Evolutionary conservation across 1,139 yeast genomes (phyloP), one percentile per base, ranked within the genome.

Genomic region (Yamadazyma songkhlaensis): DNA sequence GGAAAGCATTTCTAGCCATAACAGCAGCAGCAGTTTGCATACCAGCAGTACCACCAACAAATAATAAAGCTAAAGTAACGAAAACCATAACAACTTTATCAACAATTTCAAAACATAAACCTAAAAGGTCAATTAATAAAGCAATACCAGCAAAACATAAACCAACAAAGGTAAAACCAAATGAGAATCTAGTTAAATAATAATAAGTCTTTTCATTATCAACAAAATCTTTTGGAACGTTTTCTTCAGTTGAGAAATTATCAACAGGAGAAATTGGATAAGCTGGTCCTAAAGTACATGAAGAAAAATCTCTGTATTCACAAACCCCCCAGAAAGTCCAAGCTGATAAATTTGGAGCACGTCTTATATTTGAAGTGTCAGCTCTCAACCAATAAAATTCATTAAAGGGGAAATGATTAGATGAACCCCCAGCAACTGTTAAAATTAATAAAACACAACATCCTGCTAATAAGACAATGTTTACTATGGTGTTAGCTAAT

Each of bases 301-400:
- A 75, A 36, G 71, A 63, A 45, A 64, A 63, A 51, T 62, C 54
- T 17, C 52, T 41, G 34, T 64, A 62, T 39, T 73, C 71, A 60
- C 89, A 82, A 33, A 82, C 74, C 49, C 92, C 92, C 94, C 94
- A 84, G 67, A 79, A 84, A 2, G 90, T 81, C 92, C 92, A 84
- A 47, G 86, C 79, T 13, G 87, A 65, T 41, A 50, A 50, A 24
- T 59, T 42, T 26, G 74, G 71, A n/a, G 89, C 87, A 41, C 67
- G 64, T 8, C 71, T 46, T 39, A 83, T 79, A 36, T 55, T 55
- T 1, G 77, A 59, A 36, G 92, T 84, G 55, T 83, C 82, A 36
- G 83, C 92, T 56, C 75, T 67, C 33, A 84, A 55, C 89, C 89
- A 82, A 63, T 80, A 84, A 50, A 84, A 82, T 36, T 62, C 64